Evolutionary conservation across 2,329 filamentous ascomycete species (phyloP), one percentile per base, ranked within the genome.

Genomic region (Cercospora sojina): DNA sequence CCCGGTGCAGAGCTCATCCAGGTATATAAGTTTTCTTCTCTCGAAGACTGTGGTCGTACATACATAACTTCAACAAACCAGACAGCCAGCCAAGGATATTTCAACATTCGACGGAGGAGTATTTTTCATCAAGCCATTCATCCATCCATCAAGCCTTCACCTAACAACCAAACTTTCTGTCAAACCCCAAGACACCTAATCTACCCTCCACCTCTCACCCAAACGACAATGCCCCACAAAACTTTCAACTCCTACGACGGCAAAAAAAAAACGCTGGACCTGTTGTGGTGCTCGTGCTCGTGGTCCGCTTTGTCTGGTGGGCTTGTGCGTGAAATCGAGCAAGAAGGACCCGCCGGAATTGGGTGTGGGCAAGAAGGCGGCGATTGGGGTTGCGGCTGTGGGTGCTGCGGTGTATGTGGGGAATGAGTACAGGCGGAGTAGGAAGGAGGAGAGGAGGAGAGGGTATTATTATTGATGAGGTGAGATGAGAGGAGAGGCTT

Each of bases 211-310:
- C 16, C n/a, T 20, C 29, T 12, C 23, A 27, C 18, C 32, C 20
- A 27, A 51, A 51, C 47, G 5, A 13, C 12, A 51, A 61, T 61
- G 59, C 20, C 59, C 31, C 23, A n/a, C 38, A 29, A 51, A 35
- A 51, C 43, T n/a, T 61, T 31, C n/a, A 27, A 35, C 43, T 49
- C 23, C 43, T 20, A 38, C 59, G 59, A 61, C 29, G 59, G 59
- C 41, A 16, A 61, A 3, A 61, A 16, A 61, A 3, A 61, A 61
- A n/a, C 59, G 59, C 8, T 61, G 59, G 59, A 49, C 23, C 2
- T 61, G 59, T 27, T 61, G 59, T 9, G 59, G 59, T 16, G 38
- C 59, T 18, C 38, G 59, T 25, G 32, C 41, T 18, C 59, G 59
- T 20, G n/a, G 41, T 3, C 59, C 59, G n/a, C 59, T 61, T 25